Conservation (phyloP, 768 basidiomycete genomes). For the Rhizopogon roseolus region DNA sequence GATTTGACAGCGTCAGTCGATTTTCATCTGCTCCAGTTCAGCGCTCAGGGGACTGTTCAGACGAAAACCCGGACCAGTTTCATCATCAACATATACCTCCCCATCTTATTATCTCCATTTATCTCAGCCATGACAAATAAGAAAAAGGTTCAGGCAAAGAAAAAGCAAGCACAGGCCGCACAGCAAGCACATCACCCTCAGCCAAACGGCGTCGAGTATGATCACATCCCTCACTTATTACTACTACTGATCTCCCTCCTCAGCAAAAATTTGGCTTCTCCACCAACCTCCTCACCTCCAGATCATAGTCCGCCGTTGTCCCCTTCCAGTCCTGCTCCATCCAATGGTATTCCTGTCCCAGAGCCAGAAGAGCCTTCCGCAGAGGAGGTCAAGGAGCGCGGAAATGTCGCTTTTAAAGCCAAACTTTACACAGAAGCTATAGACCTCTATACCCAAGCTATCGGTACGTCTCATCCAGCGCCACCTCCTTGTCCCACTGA, state of each 20-base stretch:
- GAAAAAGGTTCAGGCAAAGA: slow-evolving; percentile 24
- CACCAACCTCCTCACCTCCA: slow-evolving; percentile 3
- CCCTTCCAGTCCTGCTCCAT: slow-evolving; percentile 9
- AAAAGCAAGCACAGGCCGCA: slow-evolving; percentile 19
- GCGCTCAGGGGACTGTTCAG: neutral
- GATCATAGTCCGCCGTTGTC: slow-evolving; percentile 10
- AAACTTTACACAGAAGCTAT: slow-evolving; percentile 64
- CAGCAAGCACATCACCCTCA: neutral
- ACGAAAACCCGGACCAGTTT: too few species aligned
- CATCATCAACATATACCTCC: neutral
- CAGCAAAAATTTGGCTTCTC: slow-evolving; percentile 10
- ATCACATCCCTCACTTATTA: neutral
- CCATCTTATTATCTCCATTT: neutral
- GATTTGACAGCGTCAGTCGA: neutral
- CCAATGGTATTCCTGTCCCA: slow-evolving; percentile 6
- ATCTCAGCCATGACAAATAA: slow-evolving; percentile 24
- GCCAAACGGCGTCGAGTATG: slow-evolving; percentile 20
- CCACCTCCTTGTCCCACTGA: slow-evolving; percentile 17
- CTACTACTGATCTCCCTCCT: slow-evolving; percentile 7
- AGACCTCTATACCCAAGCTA: slow-evolving; percentile 70
- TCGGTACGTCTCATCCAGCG: slow-evolving; percentile 38
- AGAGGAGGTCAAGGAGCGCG: slow-evolving; percentile 66
- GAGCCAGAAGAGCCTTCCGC: slow-evolving; percentile 32
- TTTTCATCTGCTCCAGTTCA: neutral
- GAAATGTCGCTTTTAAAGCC: slow-evolving; percentile 71